Percentiles rank a stretch among this genome's conserved stretches.
These are phyloP conservation scores for Ceratocystis alfenasii DNA, from an alignment of 2,329 filamentous ascomycete species.

Conservation along the genomic window DNA sequence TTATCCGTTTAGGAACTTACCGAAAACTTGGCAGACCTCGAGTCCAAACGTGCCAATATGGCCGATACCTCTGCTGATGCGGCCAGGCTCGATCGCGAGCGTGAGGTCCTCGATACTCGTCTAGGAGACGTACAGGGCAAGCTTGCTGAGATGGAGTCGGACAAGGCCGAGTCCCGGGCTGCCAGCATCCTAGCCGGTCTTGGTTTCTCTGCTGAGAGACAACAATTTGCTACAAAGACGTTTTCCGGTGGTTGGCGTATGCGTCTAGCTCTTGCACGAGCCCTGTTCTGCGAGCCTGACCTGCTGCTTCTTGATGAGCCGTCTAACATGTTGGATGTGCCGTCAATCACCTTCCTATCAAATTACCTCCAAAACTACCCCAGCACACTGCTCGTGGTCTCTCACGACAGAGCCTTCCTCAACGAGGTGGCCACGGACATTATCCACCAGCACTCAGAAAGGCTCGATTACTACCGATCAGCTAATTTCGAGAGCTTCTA, in stretches of 20 bases:
- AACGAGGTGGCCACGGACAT: slow-evolving; percentile 99
- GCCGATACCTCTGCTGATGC: slow-evolving; percentile 90
- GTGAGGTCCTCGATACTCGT: slow-evolving; percentile 81
- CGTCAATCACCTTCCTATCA: slow-evolving; percentile 96
- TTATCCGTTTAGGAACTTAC: slow-evolving; percentile 53
- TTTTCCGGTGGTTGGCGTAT: slow-evolving; percentile 99
- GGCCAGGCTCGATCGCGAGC: slow-evolving; percentile 68
- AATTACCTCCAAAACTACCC: slow-evolving; percentile 91
- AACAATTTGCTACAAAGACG: slow-evolving; percentile 87
- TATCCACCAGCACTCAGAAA: slow-evolving; percentile 93
- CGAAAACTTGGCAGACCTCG: slow-evolving; percentile 61
- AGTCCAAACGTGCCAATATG: slow-evolving; percentile 62
- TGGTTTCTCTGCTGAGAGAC: slow-evolving; percentile 86
- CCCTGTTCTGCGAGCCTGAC: slow-evolving; percentile 95
- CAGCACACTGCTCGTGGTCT: slow-evolving; percentile 89
- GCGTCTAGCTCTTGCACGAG: slow-evolving; percentile 86
- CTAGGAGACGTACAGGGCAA: slow-evolving; percentile 85
- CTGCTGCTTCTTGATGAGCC: slow-evolving; percentile 93
- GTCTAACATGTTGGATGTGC: slow-evolving; percentile 99
- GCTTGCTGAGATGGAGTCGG: slow-evolving; percentile 95
- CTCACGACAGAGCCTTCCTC: slow-evolving; percentile 96
- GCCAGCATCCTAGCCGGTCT: slow-evolving; percentile 94
- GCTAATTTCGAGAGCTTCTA: slow-evolving; percentile 98
- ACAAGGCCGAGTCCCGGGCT: slow-evolving; percentile 90
- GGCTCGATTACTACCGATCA: slow-evolving; percentile 95